Conservation (phyloP, 2,329 filamentous ascomycete species). For the Dothideomycetes sp. region DNA sequence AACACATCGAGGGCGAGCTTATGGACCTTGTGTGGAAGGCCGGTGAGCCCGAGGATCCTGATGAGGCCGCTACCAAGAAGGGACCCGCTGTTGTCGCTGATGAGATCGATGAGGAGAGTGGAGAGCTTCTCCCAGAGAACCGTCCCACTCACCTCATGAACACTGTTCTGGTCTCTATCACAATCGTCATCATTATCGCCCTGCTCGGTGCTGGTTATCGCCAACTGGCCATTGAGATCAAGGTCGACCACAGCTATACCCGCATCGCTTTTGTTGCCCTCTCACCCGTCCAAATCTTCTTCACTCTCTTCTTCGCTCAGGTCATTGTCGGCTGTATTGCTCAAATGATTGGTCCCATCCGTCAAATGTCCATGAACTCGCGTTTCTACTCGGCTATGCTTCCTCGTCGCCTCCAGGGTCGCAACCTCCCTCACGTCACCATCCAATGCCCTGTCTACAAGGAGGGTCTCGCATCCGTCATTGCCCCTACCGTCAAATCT, state of each 20-base stretch:
- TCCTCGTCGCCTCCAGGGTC: slow-evolving; percentile 50
- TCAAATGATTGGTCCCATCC: slow-evolving; percentile 66
- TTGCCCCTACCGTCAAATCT: slow-evolving; percentile 66
- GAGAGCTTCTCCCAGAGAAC: slow-evolving; percentile 54
- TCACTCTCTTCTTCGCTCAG: slow-evolving; percentile 72
- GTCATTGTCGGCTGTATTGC: slow-evolving; percentile 68
- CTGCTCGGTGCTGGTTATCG: slow-evolving; percentile 63
- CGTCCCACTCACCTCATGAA: slow-evolving; percentile 63
- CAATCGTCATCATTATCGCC: slow-evolving; percentile 54
- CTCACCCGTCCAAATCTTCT: slow-evolving; percentile 66
- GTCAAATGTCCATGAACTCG: slow-evolving; percentile 65
- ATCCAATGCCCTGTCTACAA: slow-evolving; percentile 87
- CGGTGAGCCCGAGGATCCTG: slow-evolving; percentile 44
- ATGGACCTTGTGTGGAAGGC: slow-evolving; percentile 69
- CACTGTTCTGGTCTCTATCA: slow-evolving; percentile 57
- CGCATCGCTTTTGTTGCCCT: slow-evolving; percentile 58
- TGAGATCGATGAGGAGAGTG: slow-evolving; percentile 64
- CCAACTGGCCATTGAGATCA: slow-evolving; percentile 58
- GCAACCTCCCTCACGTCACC: slow-evolving; percentile 56
- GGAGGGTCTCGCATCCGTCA: slow-evolving; percentile 67
- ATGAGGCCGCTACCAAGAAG: slow-evolving; percentile 45
- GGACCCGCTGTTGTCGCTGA: slow-evolving; percentile 37
- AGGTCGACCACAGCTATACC: slow-evolving; percentile 53
- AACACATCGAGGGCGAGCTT: slow-evolving; percentile 64
- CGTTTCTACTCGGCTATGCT: slow-evolving; percentile 72